Evolutionary conservation across 2,329 filamentous ascomycete species (phyloP), one percentile per base, ranked within the genome.

Genomic region (Venturia aucupariae): DNA sequence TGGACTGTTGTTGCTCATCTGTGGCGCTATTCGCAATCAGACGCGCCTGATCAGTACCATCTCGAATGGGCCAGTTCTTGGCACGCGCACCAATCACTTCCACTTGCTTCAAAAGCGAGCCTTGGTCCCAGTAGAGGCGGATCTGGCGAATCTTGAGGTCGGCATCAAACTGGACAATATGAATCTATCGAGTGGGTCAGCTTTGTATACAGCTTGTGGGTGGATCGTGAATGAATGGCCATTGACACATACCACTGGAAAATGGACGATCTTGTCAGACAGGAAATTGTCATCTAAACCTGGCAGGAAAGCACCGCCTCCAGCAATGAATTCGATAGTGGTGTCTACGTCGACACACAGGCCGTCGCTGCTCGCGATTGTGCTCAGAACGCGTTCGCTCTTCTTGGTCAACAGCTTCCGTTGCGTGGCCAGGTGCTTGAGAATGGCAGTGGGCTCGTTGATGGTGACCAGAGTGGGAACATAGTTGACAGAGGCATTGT

Each of bases 71-170:
- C 94, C 94, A 99, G 77, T 94, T 96, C 75, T 89, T 90, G 65
- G 90, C 90, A 63, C 89, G 88, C 73, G 87, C 88, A 71, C 94
- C 93, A 75, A 99, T 97, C 65, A 97, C 87, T 67, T 97, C 92
- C 68, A 97, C 84, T 75, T 96, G 89, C 79, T 94, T 97, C 69
- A 99, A 84, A 48, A 99, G 84, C 63, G 91, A 89, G 67, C 87
- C 92, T 76, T 99, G 94, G 75, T 99, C 94, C 94, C 94, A 99
- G 75, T 89, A 90, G 69, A 93, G 85, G 70, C 93, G 90, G 68
- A 97, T 90, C 75, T 94, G 90, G 66, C 83, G 76, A 73, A 99
- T 97, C 78, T 90, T 92, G 74, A 86, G 84, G 59, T 88, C 77
- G 68, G 76, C 74, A 75, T 95, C 84, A 76, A 97, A 96, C 65